Evolutionary conservation across 768 basidiomycete species (phyloP), one percentile per base, ranked within the genome.

Genomic region (Cyathus striatus): DNA sequence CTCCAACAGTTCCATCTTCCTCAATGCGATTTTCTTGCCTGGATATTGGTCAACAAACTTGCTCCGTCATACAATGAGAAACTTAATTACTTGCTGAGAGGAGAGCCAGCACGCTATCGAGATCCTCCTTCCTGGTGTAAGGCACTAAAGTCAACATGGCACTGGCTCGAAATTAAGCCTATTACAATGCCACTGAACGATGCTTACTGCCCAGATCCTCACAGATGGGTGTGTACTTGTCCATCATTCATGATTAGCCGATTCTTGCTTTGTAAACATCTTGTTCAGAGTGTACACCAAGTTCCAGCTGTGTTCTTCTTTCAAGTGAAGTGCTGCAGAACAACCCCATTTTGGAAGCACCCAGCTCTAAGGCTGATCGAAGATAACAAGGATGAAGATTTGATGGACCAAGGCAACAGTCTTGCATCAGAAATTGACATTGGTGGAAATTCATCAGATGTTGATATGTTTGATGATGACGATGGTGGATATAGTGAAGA

Each of bases 1-100:
- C 51, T 66, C 3, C 59, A 62, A 30, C 59, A 64, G 43, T 63
- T 62, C 38, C 55, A 55, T 27, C 55, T 51, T 44, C 63, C 61
- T 1, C 53, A 54, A 7, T 45, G 62, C 35, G 65, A 65, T 43
- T 43, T 66, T 2, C 55, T 67, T 4, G 49, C 46, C 2, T 67
- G 58, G 64, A 59, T 64, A 30, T 26, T 64, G 0, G 44, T 64
- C 14, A 27, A 25, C 10, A 65, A 65, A 27, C 52, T 68, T 7
- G 55, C 52, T 3, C 64, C 64, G 9, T 30, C 25, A 7, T 64
- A 58, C 40, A 53, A 63, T 30, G 23, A 37, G 16, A 56, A 58
- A 40, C 49, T 63, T 5, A 48, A 52, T 23, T 20, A 17, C 10
- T 24, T 58, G 6, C 42, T 58, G 9, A 45, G 20, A 3, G 9